Percentiles rank a stretch among this genome's conserved stretches.
These are phyloP conservation scores for Fusarium avenaceum DNA, from an alignment of 2,329 filamentous ascomycete genomes.

Conservation along the genomic window DNA sequence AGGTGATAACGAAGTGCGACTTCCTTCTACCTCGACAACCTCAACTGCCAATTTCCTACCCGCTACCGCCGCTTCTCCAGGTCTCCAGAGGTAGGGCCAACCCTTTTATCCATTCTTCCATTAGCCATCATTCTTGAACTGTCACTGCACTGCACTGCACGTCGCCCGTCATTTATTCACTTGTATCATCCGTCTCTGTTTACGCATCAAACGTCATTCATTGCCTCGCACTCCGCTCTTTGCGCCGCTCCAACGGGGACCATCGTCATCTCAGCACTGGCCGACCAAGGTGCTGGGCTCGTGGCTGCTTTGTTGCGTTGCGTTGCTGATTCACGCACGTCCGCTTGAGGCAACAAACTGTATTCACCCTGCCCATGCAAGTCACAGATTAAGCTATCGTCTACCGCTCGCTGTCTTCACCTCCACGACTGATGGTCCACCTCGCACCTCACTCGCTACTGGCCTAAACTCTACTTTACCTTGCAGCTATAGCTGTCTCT, in stretches of 20 bases:
- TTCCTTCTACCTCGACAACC: conserved; percentile 59
- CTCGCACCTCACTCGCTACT: conserved; percentile 2
- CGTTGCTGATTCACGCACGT: conserved; percentile 44
- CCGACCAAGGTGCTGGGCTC: conserved; percentile 36
- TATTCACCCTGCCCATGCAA: conserved; percentile 27
- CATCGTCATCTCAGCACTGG: conserved; percentile 38
- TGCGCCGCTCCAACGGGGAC: conserved; percentile 17
- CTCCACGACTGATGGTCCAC: conserved; percentile 4
- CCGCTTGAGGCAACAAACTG: conserved; percentile 30
- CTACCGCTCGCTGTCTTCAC: conserved; percentile 14
- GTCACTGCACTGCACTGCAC: conserved; percentile 3
- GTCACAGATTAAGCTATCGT: conserved; percentile 9
- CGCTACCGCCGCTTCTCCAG: conserved; percentile 40
- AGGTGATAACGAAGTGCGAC: conserved; percentile 70
- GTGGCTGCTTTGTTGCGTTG: conserved; percentile 22
- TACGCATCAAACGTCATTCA: conserved; percentile 20
- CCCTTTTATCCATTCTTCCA: conserved; percentile 39
- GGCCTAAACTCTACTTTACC: conserved; percentile 13
- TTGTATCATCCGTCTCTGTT: conserved; percentile 14
- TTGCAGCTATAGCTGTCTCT: conserved; percentile 2
- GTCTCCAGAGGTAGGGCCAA: conserved; percentile 48
- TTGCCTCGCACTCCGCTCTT: neutral
- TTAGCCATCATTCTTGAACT: conserved; percentile 14
- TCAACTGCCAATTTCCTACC: conserved; percentile 48
- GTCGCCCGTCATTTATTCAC: conserved; percentile 17